These are phyloP conservation scores for Lentinula sp. DNA, from an alignment of 768 basidiomycete genomes.

Conservation along the genomic window DNA sequence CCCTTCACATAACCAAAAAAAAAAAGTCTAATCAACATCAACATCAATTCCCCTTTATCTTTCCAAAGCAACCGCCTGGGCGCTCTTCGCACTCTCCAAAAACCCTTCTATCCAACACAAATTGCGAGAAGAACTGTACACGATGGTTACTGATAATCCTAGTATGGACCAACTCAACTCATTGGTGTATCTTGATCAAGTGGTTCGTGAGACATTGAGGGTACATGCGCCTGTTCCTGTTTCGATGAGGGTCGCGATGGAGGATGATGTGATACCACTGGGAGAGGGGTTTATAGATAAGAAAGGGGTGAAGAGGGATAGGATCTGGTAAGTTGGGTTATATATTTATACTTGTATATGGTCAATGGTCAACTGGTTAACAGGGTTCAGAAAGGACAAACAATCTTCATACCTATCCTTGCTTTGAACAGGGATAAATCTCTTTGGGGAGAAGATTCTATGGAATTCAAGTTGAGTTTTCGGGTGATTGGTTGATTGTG, in stretches of 20 bases:
- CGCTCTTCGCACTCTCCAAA: constrained; percentile 33
- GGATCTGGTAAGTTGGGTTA: constrained; percentile 20
- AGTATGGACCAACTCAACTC: constrained; percentile 44
- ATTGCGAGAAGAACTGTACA: constrained; percentile 38
- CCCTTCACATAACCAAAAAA: background rate
- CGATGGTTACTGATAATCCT: constrained; percentile 34
- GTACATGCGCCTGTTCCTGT: constrained; percentile 29
- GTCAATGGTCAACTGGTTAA: no score
- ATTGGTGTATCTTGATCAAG: constrained; percentile 45
- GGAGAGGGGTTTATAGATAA: constrained; percentile 25
- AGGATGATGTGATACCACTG: constrained; percentile 31
- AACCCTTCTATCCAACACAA: constrained; percentile 32
- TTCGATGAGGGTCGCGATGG: constrained; percentile 23
- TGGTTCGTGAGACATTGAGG: constrained; percentile 38
- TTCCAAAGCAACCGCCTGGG: constrained; percentile 28
- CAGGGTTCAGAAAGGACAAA: constrained; percentile 40
- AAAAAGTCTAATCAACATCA: background rate
- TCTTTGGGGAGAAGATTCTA: constrained; percentile 60
- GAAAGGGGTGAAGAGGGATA: constrained; percentile 19
- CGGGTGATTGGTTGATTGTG: background rate
- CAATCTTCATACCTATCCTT: constrained; percentile 42
- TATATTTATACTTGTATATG: no score
- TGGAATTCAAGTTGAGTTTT: constrained; percentile 47
- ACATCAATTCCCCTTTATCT: no score
- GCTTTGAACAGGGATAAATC: constrained; percentile 43